Evolutionary conservation across 768 basidiomycete species (phyloP).

Genomic region (Mycena vitilis): DNA sequence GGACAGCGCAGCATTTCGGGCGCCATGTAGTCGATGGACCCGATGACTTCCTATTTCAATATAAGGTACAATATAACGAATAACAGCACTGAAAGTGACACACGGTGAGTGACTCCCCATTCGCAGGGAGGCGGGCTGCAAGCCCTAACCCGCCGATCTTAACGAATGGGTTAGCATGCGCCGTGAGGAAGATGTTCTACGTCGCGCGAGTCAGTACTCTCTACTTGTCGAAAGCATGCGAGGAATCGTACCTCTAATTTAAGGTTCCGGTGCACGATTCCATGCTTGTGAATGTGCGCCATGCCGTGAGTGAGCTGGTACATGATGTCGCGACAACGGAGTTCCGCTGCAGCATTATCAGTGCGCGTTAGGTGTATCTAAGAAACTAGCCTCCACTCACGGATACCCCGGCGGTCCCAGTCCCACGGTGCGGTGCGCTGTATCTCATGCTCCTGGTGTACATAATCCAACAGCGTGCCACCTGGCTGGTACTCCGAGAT

Average conservation of each 20-base stretch:
- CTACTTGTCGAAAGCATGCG: neutral
- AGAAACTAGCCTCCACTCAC: neutral
- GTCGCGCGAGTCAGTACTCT: neutral
- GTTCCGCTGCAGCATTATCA: neutral
- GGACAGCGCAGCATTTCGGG: conserved; percentile 10
- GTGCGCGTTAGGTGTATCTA: neutral
- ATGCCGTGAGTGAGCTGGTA: conserved; percentile 27
- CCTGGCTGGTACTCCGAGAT: conserved; percentile 8
- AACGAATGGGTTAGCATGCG: conserved; percentile 16
- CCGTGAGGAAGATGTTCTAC: conserved; percentile 22
- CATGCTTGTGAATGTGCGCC: conserved; percentile 20
- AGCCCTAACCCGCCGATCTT: conserved; percentile 27
- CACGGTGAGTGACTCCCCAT: neutral
- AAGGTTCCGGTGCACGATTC: conserved; percentile 25
- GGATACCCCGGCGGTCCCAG: neutral
- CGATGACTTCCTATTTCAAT: neutral
- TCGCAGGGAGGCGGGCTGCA: neutral
- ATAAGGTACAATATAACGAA: neutral
- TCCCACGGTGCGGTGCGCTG: neutral
- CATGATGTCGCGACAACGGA: conserved; percentile 19
- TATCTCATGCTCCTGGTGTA: neutral
- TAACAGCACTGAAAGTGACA: neutral
- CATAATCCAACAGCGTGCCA: conserved; percentile 10
- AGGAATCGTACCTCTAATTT: conserved; percentile 14
- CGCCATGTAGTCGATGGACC: conserved; percentile 19